These are phyloP conservation scores for Zygotorulaspora mrakii DNA, from an alignment of 1,139 yeast species.

Conservation along the genomic window DNA sequence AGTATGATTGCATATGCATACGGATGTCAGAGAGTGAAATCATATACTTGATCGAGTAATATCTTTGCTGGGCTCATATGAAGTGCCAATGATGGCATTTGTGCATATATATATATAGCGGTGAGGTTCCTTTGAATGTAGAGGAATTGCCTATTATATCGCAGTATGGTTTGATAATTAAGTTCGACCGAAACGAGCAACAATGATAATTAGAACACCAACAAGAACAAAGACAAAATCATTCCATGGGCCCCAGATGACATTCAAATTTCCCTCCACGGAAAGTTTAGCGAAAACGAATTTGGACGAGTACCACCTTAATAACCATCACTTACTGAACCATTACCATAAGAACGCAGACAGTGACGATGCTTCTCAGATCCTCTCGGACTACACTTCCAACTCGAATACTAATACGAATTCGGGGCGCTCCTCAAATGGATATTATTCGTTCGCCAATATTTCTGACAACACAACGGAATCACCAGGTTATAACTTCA, in stretches of 20 bases:
- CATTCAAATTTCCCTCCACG: conserved; percentile 32
- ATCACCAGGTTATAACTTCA: conserved; percentile 13
- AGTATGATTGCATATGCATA: background rate
- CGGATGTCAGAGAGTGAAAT: no score
- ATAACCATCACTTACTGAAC: conserved; percentile 31
- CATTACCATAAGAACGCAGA: conserved; percentile 9
- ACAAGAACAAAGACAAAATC: conserved; percentile 36
- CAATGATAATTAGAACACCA: conserved; percentile 31
- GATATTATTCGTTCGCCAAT: conserved; percentile 37
- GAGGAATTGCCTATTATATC: background rate
- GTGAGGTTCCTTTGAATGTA: background rate
- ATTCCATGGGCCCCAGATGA: conserved; percentile 33
- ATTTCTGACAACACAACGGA: conserved; percentile 37
- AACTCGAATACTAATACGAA: conserved; percentile 23
- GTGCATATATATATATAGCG: background rate
- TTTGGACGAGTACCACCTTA: conserved; percentile 23
- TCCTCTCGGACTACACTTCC: conserved; percentile 30
- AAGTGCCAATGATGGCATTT: background rate
- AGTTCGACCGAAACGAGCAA: background rate
- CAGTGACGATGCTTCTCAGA: conserved; percentile 28
- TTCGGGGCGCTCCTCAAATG: conserved; percentile 33
- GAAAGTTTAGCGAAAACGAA: conserved; percentile 17
- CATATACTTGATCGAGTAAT: background rate
- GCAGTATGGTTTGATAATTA: background rate
- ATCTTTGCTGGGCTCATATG: background rate